Conservation (phyloP, 2,329 filamentous ascomycete genomes). For the Elsinoe fawcettii region DNA sequence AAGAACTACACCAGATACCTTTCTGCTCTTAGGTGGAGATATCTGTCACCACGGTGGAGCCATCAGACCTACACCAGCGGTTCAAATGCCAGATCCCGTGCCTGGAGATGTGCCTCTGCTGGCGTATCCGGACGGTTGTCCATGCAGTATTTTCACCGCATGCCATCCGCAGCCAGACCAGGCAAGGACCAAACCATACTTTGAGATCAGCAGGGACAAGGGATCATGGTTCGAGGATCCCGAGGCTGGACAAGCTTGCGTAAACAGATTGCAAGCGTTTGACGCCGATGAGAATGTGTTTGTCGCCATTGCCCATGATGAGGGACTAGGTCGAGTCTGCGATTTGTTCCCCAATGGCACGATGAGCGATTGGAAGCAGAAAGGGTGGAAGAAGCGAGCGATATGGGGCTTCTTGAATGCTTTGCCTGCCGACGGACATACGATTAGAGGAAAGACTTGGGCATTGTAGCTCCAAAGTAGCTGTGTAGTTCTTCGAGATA, state of each 20-base stretch:
- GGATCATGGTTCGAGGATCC: conserved; percentile 18
- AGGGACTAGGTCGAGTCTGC: conserved; percentile 19
- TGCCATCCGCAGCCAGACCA: conserved; percentile 17
- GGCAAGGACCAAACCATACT: background rate
- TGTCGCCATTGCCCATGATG: conserved; percentile 23
- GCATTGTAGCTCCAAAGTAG: background rate
- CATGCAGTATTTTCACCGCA: conserved; percentile 8
- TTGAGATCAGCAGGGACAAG: background rate
- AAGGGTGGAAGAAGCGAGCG: conserved; percentile 19
- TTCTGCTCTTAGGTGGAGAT: conserved; percentile 23
- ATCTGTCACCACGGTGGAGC: conserved; percentile 21
- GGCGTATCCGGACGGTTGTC: conserved; percentile 15
- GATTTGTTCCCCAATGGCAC: conserved; percentile 20
- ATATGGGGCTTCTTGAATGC: background rate
- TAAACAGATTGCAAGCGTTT: conserved; percentile 20
- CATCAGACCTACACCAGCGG: conserved; percentile 19
- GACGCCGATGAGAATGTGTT: conserved; percentile 22
- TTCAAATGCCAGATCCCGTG: conserved; percentile 20
- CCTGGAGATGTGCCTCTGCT: conserved; percentile 19
- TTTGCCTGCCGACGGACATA: background rate
- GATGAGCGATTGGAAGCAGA: conserved; percentile 22
- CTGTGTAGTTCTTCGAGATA: background rate
- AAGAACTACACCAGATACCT: conserved; percentile 21
- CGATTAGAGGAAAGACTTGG: background rate
- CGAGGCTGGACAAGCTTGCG: conserved; percentile 19